phyloP scores from a whole-genome alignment of 345 rosid genomes.

The Isatis tinctoria region DNA sequence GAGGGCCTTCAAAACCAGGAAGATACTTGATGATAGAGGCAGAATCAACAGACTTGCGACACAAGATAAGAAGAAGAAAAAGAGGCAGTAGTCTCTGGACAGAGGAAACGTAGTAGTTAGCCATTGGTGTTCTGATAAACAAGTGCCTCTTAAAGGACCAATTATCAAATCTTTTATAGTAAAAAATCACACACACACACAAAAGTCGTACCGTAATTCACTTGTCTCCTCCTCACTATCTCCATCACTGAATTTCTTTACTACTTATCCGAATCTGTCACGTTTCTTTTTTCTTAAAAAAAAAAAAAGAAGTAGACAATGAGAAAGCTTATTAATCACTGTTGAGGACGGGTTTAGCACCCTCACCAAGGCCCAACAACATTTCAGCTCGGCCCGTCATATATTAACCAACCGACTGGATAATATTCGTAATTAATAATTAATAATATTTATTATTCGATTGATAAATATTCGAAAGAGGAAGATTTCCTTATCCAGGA shows the following conservation, averaged over 20 bases:
- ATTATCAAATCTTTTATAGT: neutral
- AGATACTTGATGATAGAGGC: neutral
- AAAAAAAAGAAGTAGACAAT: neutral
- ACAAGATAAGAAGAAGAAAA: neutral
- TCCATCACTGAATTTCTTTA: neutral
- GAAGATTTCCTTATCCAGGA: no score
- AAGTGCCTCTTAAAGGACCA: neutral
- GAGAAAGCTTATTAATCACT: neutral
- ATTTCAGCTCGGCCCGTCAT: no score
- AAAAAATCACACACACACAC: neutral
- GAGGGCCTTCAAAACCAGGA: constrained; percentile 9
- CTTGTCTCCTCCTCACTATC: neutral
- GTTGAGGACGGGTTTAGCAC: no score
- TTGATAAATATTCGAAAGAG: no score
- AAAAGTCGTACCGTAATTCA: neutral
- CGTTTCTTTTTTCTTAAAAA: neutral
- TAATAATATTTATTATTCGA: no score
- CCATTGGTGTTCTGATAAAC: neutral
- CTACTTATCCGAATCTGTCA: neutral
- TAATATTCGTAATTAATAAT: no score
- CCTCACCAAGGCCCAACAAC: no score
- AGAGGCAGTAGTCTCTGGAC: neutral
- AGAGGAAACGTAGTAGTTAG: neutral
- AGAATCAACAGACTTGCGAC: neutral
- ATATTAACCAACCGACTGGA: no score